Evolutionary conservation across 306 rosid species (phyloP).

Genomic region (Prunus padus): DNA sequence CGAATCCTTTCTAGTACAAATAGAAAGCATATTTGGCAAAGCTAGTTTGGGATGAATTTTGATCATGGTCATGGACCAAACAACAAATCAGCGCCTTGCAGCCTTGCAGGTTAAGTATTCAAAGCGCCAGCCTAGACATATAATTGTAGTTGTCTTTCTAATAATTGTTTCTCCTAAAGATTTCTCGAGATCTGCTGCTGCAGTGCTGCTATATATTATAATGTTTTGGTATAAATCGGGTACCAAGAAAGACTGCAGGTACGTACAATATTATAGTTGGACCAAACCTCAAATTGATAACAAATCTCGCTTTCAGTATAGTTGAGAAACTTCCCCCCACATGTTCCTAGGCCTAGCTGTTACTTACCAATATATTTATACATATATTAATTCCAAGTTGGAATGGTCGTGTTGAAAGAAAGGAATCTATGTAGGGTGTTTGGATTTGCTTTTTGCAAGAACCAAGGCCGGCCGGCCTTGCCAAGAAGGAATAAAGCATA

Average conservation of each 20-base stretch:
- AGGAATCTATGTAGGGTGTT: conserved; percentile 51
- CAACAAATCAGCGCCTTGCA: neutral
- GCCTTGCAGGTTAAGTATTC: conserved; percentile 14
- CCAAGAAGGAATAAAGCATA: conserved; percentile 52
- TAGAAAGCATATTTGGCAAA: neutral
- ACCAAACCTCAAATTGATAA: neutral
- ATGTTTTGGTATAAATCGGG: neutral
- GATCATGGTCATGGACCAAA: neutral
- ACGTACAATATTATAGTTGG: neutral
- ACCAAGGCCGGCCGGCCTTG: conserved; percentile 23
- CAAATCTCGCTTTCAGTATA: neutral
- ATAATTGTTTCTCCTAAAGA: neutral
- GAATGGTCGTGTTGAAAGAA: conserved; percentile 50
- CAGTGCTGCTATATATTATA: neutral
- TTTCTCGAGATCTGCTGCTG: neutral
- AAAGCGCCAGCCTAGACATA: conserved; percentile 4
- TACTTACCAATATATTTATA: neutral
- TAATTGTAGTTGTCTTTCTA: neutral
- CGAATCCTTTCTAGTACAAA: neutral
- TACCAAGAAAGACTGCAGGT: neutral
- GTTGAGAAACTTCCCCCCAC: neutral
- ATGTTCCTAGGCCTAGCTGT: neutral
- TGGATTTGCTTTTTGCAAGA: conserved; percentile 57
- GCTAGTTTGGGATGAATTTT: neutral
- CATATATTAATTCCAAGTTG: conserved; percentile 9